These are phyloP conservation scores for Curvularia sp. DNA, from an alignment of 2,329 filamentous ascomycete genomes.

Conservation along the genomic window DNA sequence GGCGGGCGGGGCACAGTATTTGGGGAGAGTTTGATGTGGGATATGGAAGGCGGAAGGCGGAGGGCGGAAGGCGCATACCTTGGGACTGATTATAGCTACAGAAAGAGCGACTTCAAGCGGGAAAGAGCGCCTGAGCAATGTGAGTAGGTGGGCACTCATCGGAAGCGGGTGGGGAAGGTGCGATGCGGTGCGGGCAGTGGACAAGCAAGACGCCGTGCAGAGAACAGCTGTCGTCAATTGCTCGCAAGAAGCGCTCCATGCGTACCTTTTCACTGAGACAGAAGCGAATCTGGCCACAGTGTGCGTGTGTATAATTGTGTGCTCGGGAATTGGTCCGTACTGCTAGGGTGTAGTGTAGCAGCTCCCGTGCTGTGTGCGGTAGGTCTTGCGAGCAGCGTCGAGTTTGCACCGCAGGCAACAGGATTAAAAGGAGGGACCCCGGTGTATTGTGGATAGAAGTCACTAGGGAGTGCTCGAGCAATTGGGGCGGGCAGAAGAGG, in stretches of 20 bases:
- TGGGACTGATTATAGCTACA: slow-evolving; percentile 19
- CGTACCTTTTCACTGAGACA: slow-evolving; percentile 35
- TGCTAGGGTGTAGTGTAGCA: slow-evolving; percentile 34
- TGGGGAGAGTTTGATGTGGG: not conserved
- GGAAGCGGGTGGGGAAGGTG: slow-evolving; percentile 22
- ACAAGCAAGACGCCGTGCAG: not conserved
- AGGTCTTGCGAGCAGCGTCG: slow-evolving; percentile 21
- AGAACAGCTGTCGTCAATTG: slow-evolving; percentile 6
- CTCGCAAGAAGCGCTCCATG: slow-evolving; percentile 29
- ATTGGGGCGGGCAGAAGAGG: slow-evolving; percentile 29
- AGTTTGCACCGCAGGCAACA: slow-evolving; percentile 26
- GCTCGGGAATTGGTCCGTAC: slow-evolving; percentile 42
- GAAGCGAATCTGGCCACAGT: slow-evolving; percentile 48
- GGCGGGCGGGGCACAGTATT: slow-evolving; percentile 2
- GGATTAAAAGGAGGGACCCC: slow-evolving; percentile 10
- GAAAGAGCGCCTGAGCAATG: slow-evolving; percentile 30
- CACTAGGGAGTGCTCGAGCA: slow-evolving; percentile 24
- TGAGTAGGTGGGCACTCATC: slow-evolving; percentile 25
- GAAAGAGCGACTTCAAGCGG: slow-evolving; percentile 30
- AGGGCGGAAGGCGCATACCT: slow-evolving; percentile 25
- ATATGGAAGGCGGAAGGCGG: slow-evolving; percentile 6
- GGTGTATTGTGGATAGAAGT: slow-evolving; percentile 23
- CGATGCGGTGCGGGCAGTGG: slow-evolving; percentile 1
- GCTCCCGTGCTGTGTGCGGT: slow-evolving; percentile 43
- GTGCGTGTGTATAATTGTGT: slow-evolving; percentile 14